phyloP scores from a whole-genome alignment of 192 early-diverging fungal genomes.

The Geranomyces michiganensis region DNA sequence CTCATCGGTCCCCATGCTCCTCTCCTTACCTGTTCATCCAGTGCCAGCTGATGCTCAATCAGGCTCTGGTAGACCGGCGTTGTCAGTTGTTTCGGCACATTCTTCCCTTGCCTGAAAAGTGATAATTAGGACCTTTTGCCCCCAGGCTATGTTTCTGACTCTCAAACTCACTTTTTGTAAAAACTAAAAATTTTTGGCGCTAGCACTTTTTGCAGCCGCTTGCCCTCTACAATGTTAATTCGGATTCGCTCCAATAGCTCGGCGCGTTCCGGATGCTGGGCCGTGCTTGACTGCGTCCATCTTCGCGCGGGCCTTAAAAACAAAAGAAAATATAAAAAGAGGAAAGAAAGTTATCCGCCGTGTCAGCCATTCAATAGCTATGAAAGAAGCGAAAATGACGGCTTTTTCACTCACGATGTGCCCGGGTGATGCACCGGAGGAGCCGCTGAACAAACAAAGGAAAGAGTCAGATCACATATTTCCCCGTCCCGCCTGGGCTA shows the following conservation, averaged over 20 bases:
- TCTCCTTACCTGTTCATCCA: conserved; percentile 15
- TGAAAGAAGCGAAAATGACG: too few relatives aligned
- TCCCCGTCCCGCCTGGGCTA: too few relatives aligned
- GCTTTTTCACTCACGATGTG: neutral
- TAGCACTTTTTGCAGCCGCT: too few relatives aligned
- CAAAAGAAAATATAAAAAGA: neutral
- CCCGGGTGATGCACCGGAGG: neutral
- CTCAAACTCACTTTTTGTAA: neutral
- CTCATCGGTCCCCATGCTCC: neutral
- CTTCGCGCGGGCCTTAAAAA: neutral
- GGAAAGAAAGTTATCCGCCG: too few relatives aligned
- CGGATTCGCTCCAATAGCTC: neutral
- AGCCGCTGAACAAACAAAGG: too few relatives aligned
- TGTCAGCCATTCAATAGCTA: too few relatives aligned
- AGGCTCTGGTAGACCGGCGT: conserved; percentile 8
- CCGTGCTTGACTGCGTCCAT: too few relatives aligned
- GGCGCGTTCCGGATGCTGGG: neutral
- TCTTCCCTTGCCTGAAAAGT: neutral
- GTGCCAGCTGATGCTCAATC: neutral
- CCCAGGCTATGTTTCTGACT: too few relatives aligned
- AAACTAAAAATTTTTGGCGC: too few relatives aligned
- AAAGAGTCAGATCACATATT: too few relatives aligned
- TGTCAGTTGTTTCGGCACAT: neutral
- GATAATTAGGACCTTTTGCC: too few relatives aligned
- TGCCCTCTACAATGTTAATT: too few relatives aligned